Conservation (phyloP, 805 yeast species). For the Schizosaccharomyces lindneri region DNA sequence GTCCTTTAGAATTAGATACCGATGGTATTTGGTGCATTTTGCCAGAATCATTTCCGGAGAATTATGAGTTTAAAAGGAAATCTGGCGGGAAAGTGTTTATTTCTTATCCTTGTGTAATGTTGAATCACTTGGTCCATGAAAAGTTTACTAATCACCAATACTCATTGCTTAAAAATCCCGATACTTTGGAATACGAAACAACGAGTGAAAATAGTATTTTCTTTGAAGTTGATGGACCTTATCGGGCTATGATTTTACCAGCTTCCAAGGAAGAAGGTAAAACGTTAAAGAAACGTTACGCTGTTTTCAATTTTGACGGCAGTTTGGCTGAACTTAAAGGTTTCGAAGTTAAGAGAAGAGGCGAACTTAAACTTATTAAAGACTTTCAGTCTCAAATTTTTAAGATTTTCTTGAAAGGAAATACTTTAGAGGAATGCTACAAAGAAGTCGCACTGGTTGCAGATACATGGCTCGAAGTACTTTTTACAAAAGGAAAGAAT, state of each 20-base stretch:
- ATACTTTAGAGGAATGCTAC: constrained; percentile 55
- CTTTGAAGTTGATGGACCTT: constrained; percentile 97
- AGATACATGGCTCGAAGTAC: constrained; percentile 82
- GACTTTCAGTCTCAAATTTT: constrained; percentile 89
- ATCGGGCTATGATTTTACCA: constrained; percentile 89
- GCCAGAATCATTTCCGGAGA: constrained; percentile 83
- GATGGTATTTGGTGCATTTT: constrained; percentile 99
- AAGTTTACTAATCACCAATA: constrained; percentile 85
- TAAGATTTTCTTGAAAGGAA: constrained; percentile 71
- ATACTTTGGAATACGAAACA: constrained; percentile 41
- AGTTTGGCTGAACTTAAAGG: constrained; percentile 87
- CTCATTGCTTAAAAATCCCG: constrained; percentile 58
- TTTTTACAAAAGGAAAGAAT: constrained; percentile 65
- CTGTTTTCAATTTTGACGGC: constrained; percentile 89
- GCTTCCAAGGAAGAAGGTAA: constrained; percentile 95
- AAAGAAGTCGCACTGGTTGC: constrained; percentile 79
- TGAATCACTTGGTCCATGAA: constrained; percentile 77
- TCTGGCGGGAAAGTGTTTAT: constrained; percentile 55
- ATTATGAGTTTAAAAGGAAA: constrained; percentile 40
- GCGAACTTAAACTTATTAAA: constrained; percentile 78
- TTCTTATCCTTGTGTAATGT: constrained; percentile 90
- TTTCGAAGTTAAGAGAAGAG: constrained; percentile 86
- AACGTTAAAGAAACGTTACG: constrained; percentile 86
- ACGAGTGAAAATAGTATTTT: constrained; percentile 80
- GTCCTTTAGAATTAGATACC: constrained; percentile 89